Conservation (phyloP, 2,329 filamentous ascomycete genomes). For the Xenosphaeropsis pyriputrescens region DNA sequence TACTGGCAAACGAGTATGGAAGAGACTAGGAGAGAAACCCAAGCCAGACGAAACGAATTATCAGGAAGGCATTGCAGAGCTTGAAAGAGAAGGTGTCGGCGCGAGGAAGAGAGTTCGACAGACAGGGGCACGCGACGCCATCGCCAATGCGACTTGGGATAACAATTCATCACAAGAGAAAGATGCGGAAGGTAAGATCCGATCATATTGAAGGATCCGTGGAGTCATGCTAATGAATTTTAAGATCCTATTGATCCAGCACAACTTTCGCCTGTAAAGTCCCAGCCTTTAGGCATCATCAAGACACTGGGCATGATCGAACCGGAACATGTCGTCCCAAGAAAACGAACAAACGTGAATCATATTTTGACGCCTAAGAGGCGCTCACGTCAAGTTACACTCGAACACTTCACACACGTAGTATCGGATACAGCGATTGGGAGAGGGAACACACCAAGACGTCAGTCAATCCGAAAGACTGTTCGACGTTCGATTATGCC, state of each 20-base stretch:
- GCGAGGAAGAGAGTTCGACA: conserved; percentile 21
- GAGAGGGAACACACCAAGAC: conserved; percentile 1
- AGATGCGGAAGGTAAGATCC: neutral
- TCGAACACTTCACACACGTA: conserved; percentile 1
- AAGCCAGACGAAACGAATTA: conserved; percentile 10
- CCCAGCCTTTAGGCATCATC: no score
- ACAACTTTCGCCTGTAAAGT: neutral
- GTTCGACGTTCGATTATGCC: neutral
- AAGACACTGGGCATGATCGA: no score
- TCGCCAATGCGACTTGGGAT: conserved; percentile 18
- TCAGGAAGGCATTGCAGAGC: conserved; percentile 14
- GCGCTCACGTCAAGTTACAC: conserved; percentile 6
- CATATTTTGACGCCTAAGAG: conserved; percentile 17
- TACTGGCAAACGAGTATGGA: conserved; percentile 18
- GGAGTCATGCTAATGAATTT: neutral
- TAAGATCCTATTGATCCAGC: neutral
- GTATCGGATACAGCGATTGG: neutral
- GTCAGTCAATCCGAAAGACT: neutral
- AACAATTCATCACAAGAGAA: neutral
- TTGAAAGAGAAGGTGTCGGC: conserved; percentile 18
- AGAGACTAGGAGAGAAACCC: conserved; percentile 7
- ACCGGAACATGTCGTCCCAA: conserved; percentile 11
- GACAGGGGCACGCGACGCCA: conserved; percentile 17
- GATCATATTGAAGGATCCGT: neutral
- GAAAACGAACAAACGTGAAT: conserved; percentile 18